Base-by-base conservation (phyloP, 139 green algal genomes). In the Auxenochlorella pyrenoidosa region DNA sequence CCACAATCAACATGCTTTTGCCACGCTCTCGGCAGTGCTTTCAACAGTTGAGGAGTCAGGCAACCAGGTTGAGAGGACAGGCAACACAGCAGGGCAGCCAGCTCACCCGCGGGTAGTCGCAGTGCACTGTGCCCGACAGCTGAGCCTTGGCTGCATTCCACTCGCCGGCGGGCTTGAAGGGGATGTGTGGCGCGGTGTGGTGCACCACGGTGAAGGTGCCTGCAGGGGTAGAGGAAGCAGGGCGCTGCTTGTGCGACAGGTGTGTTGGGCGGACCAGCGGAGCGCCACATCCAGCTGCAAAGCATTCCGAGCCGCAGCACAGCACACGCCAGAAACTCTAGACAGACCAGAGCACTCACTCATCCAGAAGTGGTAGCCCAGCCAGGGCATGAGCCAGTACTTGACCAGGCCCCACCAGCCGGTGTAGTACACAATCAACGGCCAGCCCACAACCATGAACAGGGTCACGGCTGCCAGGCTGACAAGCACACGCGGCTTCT, bases 281-380 rank as follows among this genome's bases (percentile, higher is more conserved):
- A 71, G 12, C 21, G 63, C n/a, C 63, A 34, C 63, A 19, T 34
- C 8, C 3, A 36, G 10, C 59, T n/a, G 5, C 5, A 13, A 24
- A 34, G 21, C 63, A n/a, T n/a, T 71, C 26, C 16, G 47, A 6
- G 47, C 47, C 10, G 47, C 12, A 63, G 54, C 54, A 28, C 54
- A 63, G 16, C 54, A 63, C 54, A 63, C 54, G 22, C 10, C 47
- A 63, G 54, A 22, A 28, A 22, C 28, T 8, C n/a, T 5, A 44
- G 28, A 30, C n/a, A 71, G 2, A 10, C 63, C n/a, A 54, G 38
- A 44, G 43, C n/a, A n/a, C 85, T 89, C 79, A 86, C 88, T 95
- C 95, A 99, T 98, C 97, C 97, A 99, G 95, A 99, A 99, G 94
- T 99, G 97, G 93, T 98, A 99, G 60, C 97, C 97, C 84, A 99